Evolutionary conservation across 371 early-diverging fungal species (phyloP).

Genomic region (Basidiobolus meristosporus): DNA sequence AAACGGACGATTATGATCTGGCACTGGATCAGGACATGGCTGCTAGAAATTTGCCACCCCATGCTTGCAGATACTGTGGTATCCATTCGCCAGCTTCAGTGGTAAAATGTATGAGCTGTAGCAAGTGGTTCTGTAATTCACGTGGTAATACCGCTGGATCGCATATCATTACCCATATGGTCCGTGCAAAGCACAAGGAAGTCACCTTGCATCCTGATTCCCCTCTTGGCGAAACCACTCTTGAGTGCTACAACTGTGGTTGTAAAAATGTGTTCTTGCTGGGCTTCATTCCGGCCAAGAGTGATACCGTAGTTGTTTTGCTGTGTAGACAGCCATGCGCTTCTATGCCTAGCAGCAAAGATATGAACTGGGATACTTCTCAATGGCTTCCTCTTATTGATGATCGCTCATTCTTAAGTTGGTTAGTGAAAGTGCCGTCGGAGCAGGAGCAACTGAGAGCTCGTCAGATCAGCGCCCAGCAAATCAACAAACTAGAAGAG

Average conservation of each 20-base stretch:
- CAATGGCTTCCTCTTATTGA: conserved; percentile 95
- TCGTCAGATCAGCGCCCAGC: conserved; percentile 60
- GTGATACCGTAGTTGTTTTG: conserved; percentile 90
- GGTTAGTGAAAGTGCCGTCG: conserved; percentile 85
- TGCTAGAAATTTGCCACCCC: conserved; percentile 49
- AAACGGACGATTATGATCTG: conserved; percentile 10
- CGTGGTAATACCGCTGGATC: conserved; percentile 83
- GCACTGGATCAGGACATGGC: conserved; percentile 17
- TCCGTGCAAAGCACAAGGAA: conserved; percentile 86
- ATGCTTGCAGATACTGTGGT: conserved; percentile 89
- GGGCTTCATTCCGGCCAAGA: conserved; percentile 95
- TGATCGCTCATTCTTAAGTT: conserved; percentile 79
- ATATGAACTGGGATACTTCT: conserved; percentile 87
- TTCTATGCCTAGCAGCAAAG: conserved; percentile 69
- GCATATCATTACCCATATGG: conserved; percentile 91
- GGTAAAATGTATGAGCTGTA: conserved; percentile 85
- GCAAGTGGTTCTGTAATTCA: conserved; percentile 94
- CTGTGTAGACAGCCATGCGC: conserved; percentile 93
- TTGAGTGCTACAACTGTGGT: conserved; percentile 96
- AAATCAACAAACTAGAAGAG: conserved; percentile 80
- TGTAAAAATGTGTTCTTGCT: conserved; percentile 88
- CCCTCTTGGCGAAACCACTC: conserved; percentile 77
- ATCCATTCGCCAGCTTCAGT: conserved; percentile 78
- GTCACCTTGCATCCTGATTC: conserved; percentile 80
- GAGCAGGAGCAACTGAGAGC: conserved; percentile 74